Evolutionary conservation across 805 yeast species (phyloP).

Genomic region (Brettanomyces nanus): DNA sequence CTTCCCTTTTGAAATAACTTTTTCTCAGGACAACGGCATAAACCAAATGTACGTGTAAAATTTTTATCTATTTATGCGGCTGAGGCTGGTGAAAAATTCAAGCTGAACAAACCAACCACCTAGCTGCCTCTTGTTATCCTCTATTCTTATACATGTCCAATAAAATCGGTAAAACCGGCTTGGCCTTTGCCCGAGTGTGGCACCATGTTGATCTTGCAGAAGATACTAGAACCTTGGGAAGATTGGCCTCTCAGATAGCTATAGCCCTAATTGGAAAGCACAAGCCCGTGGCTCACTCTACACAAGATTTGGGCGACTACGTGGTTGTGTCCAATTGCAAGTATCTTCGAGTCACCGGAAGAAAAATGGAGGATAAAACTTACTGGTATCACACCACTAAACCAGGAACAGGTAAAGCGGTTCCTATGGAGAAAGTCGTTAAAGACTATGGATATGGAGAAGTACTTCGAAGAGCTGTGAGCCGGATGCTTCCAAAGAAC

Average conservation of each 20-base stretch:
- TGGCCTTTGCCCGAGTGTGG: conserved; percentile 74
- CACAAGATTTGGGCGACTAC: conserved; percentile 89
- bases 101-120: too few relatives aligned
- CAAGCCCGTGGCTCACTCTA: conserved; percentile 77
- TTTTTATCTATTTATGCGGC: too few relatives aligned
- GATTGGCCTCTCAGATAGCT: conserved; percentile 86
- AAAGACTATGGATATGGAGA: conserved; percentile 85
- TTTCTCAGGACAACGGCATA: too few relatives aligned
- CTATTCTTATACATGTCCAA: conserved; percentile 31
- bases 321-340: conserved; percentile 94
- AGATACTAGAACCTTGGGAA: conserved; percentile 82
- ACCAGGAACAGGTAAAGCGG: conserved; percentile 83
- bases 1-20: too few relatives aligned
- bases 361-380: conserved; percentile 67
- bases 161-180: conserved; percentile 35
- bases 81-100: too few relatives aligned
- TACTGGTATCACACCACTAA: conserved; percentile 86
- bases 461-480: conserved; percentile 76
- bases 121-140: background rate
- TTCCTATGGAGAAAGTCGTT: conserved; percentile 71
- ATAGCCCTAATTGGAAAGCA: conserved; percentile 91
- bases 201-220: conserved; percentile 88
- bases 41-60: too few relatives aligned
- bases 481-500: conserved; percentile 95
- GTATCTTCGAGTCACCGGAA: conserved; percentile 75